Conservation (phyloP, 306 rosid genomes). For the Lablab purpureus region DNA sequence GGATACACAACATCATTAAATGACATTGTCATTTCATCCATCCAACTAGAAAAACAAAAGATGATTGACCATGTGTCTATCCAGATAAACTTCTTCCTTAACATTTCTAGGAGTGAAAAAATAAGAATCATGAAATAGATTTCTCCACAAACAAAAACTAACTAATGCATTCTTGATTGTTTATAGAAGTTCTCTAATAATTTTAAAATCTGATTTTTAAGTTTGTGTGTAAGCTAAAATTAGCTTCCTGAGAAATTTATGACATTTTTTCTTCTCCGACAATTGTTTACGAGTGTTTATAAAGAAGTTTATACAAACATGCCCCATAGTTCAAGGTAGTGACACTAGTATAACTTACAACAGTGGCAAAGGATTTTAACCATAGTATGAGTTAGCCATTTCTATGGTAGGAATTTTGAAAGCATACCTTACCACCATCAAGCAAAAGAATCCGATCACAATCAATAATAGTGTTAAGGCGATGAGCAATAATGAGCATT, state of each 20-base stretch:
- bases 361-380: slow-evolving; percentile 10
- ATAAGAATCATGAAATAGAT: too few species aligned
- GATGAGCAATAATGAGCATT: slow-evolving; percentile 92
- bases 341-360: slow-evolving; percentile 7
- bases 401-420: slow-evolving; percentile 14
- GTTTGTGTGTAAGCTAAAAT: too few species aligned
- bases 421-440: slow-evolving; percentile 81
- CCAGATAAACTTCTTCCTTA: too few species aligned
- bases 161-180: too few species aligned
- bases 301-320: too few species aligned
- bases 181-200: too few species aligned
- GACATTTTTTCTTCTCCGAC: too few species aligned
- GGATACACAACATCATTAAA: neutral
- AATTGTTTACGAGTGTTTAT: too few species aligned
- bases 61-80: neutral
- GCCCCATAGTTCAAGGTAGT: neutral
- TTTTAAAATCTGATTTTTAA: too few species aligned
- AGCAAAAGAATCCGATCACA: slow-evolving; percentile 85
- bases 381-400: slow-evolving; percentile 23
- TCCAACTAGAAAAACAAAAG: neutral
- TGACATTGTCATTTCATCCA: slow-evolving; percentile 24
- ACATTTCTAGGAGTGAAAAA: too few species aligned
- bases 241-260: too few species aligned
- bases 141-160: too few species aligned
- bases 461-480: slow-evolving; percentile 91